Evolutionary conservation across 257 asterid species (phyloP).

Genomic region (Eucommia ulmoides): DNA sequence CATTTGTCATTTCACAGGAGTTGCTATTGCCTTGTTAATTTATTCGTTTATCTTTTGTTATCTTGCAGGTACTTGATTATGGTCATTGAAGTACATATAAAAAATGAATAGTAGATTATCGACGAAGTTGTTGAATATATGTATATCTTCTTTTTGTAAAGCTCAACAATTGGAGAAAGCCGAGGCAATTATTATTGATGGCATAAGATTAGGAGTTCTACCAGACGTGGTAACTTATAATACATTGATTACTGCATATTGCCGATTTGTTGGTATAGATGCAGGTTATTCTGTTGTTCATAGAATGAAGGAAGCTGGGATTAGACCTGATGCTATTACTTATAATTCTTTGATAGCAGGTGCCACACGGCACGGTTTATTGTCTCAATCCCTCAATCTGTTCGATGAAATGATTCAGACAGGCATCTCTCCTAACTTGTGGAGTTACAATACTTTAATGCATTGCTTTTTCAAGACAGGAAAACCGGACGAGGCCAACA

Average conservation of each 20-base stretch:
- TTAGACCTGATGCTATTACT: slow-evolving; percentile 54
- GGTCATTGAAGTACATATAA: slow-evolving; percentile 23
- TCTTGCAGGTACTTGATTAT: no score
- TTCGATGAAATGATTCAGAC: slow-evolving; percentile 54
- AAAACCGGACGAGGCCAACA: slow-evolving; percentile 58
- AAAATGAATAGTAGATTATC: slow-evolving; percentile 50
- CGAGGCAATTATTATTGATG: slow-evolving; percentile 69
- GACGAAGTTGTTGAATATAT: slow-evolving; percentile 66
- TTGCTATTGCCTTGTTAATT: no score
- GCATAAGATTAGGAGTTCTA: slow-evolving; percentile 58
- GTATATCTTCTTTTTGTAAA: slow-evolving; percentile 74
- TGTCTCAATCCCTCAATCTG: slow-evolving; percentile 42
- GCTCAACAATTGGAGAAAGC: slow-evolving; percentile 65
- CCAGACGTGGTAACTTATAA: slow-evolving; percentile 80
- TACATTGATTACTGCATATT: slow-evolving; percentile 64
- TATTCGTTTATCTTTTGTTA: no score
- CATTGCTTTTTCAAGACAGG: slow-evolving; percentile 57
- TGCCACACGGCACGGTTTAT: slow-evolving; percentile 36
- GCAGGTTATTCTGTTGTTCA: slow-evolving; percentile 45
- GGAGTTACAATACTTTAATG: slow-evolving; percentile 87
- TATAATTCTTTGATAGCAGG: slow-evolving; percentile 77
- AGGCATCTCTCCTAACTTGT: slow-evolving; percentile 54
- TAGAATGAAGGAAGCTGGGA: slow-evolving; percentile 78
- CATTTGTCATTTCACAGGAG: no score
- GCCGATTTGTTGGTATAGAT: slow-evolving; percentile 51